Evolutionary conservation across 108 stramenopile genomes (phyloP).

Genomic region (Chaetoceros muelleri): DNA sequence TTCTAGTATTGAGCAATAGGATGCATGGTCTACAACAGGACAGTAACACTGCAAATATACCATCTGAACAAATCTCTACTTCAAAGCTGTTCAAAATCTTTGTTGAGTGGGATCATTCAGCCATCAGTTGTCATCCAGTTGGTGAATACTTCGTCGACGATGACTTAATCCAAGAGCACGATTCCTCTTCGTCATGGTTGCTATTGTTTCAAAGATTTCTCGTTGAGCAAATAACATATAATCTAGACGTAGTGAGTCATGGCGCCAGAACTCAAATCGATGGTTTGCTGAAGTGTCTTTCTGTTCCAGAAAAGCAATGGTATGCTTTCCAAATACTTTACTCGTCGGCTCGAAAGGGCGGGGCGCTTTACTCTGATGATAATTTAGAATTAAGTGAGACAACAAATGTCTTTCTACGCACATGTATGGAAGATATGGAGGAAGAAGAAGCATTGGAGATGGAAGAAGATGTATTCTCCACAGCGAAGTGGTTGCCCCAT

Average conservation of each 20-base stretch:
- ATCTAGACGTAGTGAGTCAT: conserved; percentile 6
- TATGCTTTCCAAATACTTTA: conserved; percentile 39
- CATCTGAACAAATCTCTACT: conserved; percentile 12
- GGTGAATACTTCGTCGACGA: conserved; percentile 2
- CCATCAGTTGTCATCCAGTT: background rate
- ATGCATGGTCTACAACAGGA: conserved; percentile 9
- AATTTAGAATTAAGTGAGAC: conserved; percentile 12
- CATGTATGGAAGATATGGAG: conserved; percentile 38
- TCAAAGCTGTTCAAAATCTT: conserved; percentile 12
- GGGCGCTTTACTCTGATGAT: conserved; percentile 19
- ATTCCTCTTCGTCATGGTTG: conserved; percentile 8
- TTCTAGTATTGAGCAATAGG: conserved; percentile 15
- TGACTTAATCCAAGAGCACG: conserved; percentile 8
- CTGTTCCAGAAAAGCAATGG: conserved; percentile 31
- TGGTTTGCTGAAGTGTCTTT: conserved; percentile 25
- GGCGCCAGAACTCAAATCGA: conserved; percentile 19
- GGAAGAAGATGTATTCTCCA: conserved; percentile 43
- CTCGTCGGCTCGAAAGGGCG: conserved; percentile 17
- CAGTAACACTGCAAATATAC: conserved; percentile 7
- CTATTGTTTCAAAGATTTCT: background rate
- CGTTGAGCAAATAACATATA: background rate
- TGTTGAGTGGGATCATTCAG: background rate
- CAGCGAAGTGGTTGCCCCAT: conserved; percentile 48
- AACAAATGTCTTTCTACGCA: conserved; percentile 19
- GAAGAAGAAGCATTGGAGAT: conserved; percentile 60